Evolutionary conservation across 352 stramenopile genomes (phyloP).

Genomic region (Pythium folliculosum): DNA sequence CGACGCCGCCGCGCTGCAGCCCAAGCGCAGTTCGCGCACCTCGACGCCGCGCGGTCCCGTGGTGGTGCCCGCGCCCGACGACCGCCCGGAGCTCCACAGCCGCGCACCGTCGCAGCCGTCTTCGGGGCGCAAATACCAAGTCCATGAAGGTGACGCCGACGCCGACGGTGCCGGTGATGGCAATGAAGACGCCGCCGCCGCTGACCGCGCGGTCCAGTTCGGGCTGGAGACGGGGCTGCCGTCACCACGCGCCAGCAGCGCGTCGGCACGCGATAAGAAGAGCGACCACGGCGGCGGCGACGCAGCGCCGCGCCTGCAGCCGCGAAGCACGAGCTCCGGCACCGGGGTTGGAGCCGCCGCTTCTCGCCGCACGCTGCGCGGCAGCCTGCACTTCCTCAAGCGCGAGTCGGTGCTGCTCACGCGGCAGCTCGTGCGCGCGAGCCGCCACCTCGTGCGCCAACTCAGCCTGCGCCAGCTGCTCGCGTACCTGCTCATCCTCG

Average conservation of each 20-base stretch:
- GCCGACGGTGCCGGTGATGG: no score
- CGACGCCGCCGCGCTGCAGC: conserved; percentile 19
- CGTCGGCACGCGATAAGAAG: neutral
- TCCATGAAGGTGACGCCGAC: conserved; percentile 1
- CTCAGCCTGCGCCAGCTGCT: conserved; percentile 58
- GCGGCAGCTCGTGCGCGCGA: conserved; percentile 15
- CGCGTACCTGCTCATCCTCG: conserved; percentile 53
- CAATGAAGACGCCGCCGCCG: no score
- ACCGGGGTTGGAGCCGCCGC: neutral
- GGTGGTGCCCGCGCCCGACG: conserved; percentile 30
- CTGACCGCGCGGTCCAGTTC: neutral
- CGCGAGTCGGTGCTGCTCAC: conserved; percentile 23
- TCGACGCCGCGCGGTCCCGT: conserved; percentile 45
- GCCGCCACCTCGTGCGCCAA: conserved; percentile 36
- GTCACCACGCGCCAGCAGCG: conserved; percentile 8
- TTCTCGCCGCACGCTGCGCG: conserved; percentile 17
- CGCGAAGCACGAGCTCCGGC: neutral
- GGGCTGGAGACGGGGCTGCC: conserved; percentile 20
- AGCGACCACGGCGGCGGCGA: neutral
- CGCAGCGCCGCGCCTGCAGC: conserved; percentile 1
- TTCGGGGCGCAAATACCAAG: conserved; percentile 34
- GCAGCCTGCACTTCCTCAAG: conserved; percentile 21
- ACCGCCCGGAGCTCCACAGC: neutral
- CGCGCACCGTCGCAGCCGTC: neutral
- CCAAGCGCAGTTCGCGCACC: conserved; percentile 29